Conservation (phyloP, 2,329 filamentous ascomycete genomes). For the Pseudocercospora musae region DNA sequence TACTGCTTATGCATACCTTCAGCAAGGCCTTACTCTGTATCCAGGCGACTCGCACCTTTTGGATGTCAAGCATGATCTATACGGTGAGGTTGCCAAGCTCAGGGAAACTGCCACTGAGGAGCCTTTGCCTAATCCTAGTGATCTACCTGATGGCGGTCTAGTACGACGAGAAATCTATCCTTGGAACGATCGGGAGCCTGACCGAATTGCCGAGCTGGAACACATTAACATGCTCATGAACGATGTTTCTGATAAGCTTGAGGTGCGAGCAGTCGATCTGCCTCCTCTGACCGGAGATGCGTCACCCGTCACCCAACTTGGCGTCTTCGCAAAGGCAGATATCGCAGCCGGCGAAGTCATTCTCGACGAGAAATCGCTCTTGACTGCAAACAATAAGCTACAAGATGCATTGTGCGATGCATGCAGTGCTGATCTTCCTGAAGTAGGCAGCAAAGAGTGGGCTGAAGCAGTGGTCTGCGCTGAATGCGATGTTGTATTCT, state of each 20-base stretch:
- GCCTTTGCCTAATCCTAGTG: slow-evolving; percentile 9
- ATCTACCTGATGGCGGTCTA: slow-evolving; percentile 66
- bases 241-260: slow-evolving; percentile 73
- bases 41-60: slow-evolving; percentile 57
- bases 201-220: slow-evolving; percentile 56
- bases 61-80: slow-evolving; percentile 53
- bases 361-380: slow-evolving; percentile 75
- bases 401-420: slow-evolving; percentile 88
- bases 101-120: slow-evolving; percentile 13
- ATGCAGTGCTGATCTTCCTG: slow-evolving; percentile 70
- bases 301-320: slow-evolving; percentile 66
- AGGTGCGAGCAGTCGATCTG: slow-evolving; percentile 70
- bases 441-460: slow-evolving; percentile 26
- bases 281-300: slow-evolving; percentile 58
- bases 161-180: slow-evolving; percentile 65
- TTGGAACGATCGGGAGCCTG: slow-evolving; percentile 61
- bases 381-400: slow-evolving; percentile 84
- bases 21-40: slow-evolving; percentile 56
- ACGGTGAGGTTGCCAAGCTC: slow-evolving; percentile 23
- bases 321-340: slow-evolving; percentile 82
- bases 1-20: slow-evolving; percentile 64
- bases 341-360: slow-evolving; percentile 73
- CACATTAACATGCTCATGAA: slow-evolving; percentile 69
- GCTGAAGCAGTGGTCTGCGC: slow-evolving; percentile 44
- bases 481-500: slow-evolving; percentile 60